Percentiles rank a stretch among this genome's conserved stretches.
Evolutionary conservation across 116 monocot species (phyloP).

Genomic region (Cymodocea nodosa): DNA sequence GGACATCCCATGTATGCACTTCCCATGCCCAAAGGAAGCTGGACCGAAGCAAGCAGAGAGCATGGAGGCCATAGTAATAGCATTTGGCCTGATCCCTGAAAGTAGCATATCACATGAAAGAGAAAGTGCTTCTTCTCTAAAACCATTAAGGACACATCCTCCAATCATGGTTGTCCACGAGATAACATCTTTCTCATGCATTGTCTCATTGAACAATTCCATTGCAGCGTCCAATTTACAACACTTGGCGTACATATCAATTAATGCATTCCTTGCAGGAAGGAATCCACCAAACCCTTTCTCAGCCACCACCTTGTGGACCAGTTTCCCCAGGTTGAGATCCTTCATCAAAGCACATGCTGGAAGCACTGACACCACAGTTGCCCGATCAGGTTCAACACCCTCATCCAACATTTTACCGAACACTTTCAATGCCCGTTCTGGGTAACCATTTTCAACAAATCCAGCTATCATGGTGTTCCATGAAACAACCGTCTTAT

Average conservation of each 20-base stretch:
- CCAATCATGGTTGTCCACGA: conserved; percentile 70
- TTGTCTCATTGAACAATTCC: conserved; percentile 26
- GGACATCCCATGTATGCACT: conserved; percentile 37
- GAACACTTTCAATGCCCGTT: conserved; percentile 32
- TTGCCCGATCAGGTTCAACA: conserved; percentile 25
- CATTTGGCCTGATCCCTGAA: conserved; percentile 37
- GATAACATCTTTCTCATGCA: conserved; percentile 30
- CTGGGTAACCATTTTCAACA: conserved; percentile 20
- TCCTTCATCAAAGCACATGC: conserved; percentile 40
- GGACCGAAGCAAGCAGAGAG: conserved; percentile 37
- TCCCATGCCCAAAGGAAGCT: conserved; percentile 18
- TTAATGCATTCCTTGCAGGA: conserved; percentile 37
- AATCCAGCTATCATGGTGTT: conserved; percentile 50
- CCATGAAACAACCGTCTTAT: conserved; percentile 42
- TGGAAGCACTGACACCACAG: conserved; percentile 47
- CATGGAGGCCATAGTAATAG: conserved; percentile 37
- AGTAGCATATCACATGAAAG: conserved; percentile 27
- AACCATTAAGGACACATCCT: conserved; percentile 34
- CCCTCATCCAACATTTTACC: conserved; percentile 22
- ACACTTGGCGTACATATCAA: conserved; percentile 69
- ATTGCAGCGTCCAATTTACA: conserved; percentile 41
- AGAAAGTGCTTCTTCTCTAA: conserved; percentile 14
- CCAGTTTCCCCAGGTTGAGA: conserved; percentile 19
- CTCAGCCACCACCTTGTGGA: conserved; percentile 21
- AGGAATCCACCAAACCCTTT: conserved; percentile 10